Evolutionary conservation across 2,329 filamentous ascomycete genomes (phyloP), one percentile per base, ranked within the genome.

Genomic region (Laburnicola sp.): DNA sequence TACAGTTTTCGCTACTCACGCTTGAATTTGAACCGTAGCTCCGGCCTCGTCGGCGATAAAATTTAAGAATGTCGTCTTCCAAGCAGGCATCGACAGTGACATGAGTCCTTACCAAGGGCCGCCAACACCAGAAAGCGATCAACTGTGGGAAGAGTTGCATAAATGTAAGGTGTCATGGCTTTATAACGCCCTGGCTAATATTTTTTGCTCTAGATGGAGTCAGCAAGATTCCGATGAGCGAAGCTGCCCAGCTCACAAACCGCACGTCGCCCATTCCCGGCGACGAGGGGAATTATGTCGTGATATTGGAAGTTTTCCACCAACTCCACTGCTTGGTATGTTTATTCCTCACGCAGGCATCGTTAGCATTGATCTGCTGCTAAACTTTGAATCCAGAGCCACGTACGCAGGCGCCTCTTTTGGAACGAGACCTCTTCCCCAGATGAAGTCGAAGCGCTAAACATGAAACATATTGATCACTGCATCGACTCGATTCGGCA

Each of bases 401-500:
- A 45, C 16, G 6, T 50, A 6, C 48, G 48, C 25, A 50, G 36
- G 35, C 42, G 40, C 34, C 36, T 40, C 22, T 45, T 39, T 34
- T 41, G 34, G 35, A 41, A 45, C 27, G 40, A 40, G 4, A 26
- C 34, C 7, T 31, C 27, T 2, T 26, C 47, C 34, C 37, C 31
- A 28, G 38, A 41, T 22, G 42, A 45, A 4, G 31, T 26, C 16
- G 23, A 45, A 11, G 41, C 30, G 4, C 25, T 51, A 4, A 11
- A 9, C 2, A 31, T 41, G 36, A 51, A 46, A 11, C 48, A 51
- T 25, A 25, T 46, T 10, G 48, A 51, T n/a, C 48, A 51, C 42
- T 45, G 48, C 30, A 46, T 51, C 22, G 41, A 51, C 30, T 41
- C 35, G 4, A 45, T 51, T 11, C 48, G 48, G 6, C 48, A 51